phyloP scores from a whole-genome alignment of 2,329 filamentous ascomycete genomes.

The Zasmidium citrigriseum region DNA sequence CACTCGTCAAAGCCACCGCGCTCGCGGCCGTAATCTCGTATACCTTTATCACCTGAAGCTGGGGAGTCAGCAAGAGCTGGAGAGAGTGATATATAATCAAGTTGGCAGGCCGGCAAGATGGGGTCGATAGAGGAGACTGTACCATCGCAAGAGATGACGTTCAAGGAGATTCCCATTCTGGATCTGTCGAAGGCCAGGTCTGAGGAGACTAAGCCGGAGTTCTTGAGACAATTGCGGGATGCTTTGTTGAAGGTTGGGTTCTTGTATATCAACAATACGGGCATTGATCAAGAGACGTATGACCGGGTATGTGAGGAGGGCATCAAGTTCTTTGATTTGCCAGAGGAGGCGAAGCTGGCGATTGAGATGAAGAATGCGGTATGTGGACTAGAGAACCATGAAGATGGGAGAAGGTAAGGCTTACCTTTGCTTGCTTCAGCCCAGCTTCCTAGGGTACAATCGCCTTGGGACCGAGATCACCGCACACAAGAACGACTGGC shows the following conservation, averaged over 20 bases:
- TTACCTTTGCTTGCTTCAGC: slow-evolving; percentile 3
- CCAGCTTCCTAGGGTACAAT: slow-evolving; percentile 45
- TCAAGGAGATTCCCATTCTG: slow-evolving; percentile 74
- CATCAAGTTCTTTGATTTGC: slow-evolving; percentile 74
- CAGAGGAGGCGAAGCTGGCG: slow-evolving; percentile 70
- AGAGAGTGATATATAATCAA: neutral
- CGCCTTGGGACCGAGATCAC: slow-evolving; percentile 62
- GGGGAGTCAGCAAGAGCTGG: slow-evolving; percentile 1
- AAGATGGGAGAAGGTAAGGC: neutral
- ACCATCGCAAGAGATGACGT: slow-evolving; percentile 40
- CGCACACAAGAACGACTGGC: slow-evolving; percentile 72
- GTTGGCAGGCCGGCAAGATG: neutral
- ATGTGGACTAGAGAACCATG: neutral
- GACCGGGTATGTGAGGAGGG: slow-evolving; percentile 67
- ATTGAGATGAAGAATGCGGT: slow-evolving; percentile 53
- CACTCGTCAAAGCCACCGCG: slow-evolving; percentile 18
- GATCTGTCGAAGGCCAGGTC: slow-evolving; percentile 69
- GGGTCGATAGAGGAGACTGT: slow-evolving; percentile 1
- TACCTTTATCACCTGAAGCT: slow-evolving; percentile 7
- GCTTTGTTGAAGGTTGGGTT: slow-evolving; percentile 87
- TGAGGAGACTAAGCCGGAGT: slow-evolving; percentile 67
- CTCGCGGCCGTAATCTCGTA: slow-evolving; percentile 19
- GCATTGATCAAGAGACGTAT: slow-evolving; percentile 67
- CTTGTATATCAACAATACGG: slow-evolving; percentile 79
- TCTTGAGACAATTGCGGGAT: slow-evolving; percentile 70